Conservation (phyloP, 2,329 filamentous ascomycete genomes). For the Cladosporium sp. region DNA sequence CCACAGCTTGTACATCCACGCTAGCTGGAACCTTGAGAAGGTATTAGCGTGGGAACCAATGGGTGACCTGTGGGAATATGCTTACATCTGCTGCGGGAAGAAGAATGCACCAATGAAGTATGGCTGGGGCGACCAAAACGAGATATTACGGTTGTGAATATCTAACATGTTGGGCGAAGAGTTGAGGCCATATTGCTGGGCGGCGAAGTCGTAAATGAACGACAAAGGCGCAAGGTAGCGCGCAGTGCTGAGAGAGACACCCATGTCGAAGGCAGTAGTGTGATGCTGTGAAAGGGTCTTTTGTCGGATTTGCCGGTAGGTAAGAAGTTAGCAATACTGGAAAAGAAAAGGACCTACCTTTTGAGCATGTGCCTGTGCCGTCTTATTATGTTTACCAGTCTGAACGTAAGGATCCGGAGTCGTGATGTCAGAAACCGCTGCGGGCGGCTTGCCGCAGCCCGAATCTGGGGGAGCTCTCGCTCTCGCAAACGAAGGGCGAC, state of each 20-base stretch:
- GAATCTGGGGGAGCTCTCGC: no score
- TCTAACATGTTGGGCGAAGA: conserved; percentile 54
- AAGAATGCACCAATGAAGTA: conserved; percentile 56
- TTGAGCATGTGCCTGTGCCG: neutral
- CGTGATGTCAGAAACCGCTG: neutral
- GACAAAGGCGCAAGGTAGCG: conserved; percentile 49
- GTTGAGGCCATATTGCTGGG: conserved; percentile 55
- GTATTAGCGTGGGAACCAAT: neutral
- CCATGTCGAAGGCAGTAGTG: conserved; percentile 36
- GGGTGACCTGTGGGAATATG: no score
- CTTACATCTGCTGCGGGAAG: conserved; percentile 50
- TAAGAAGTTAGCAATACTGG: neutral
- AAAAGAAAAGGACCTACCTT: neutral
- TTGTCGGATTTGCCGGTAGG: neutral
- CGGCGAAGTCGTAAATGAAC: conserved; percentile 52
- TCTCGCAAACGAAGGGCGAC: no score
- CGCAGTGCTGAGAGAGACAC: conserved; percentile 48
- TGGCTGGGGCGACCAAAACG: conserved; percentile 54
- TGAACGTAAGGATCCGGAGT: neutral
- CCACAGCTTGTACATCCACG: conserved; percentile 53
- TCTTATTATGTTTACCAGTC: neutral
- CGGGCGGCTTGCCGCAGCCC: no score
- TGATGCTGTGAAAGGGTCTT: neutral
- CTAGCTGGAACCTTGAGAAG: conserved; percentile 41
- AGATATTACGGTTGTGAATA: conserved; percentile 52